Percentiles rank a stretch among this genome's conserved stretches.
Evolutionary conservation across 768 basidiomycete species (phyloP).

Genomic region (Grammothele lineata): DNA sequence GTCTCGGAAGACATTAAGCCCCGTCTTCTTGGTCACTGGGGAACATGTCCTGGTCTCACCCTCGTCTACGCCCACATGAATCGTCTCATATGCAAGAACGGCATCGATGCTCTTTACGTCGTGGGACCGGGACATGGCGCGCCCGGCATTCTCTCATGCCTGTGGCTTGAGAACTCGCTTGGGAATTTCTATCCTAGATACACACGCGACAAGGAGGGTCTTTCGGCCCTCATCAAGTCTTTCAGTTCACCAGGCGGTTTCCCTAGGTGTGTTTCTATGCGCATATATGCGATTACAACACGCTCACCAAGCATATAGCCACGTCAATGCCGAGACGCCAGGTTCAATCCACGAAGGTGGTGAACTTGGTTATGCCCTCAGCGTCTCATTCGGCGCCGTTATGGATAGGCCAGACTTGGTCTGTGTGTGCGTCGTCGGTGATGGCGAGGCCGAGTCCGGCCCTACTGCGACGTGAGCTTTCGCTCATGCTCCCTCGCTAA

Average conservation of each 20-base stretch:
- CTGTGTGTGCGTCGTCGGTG: slow-evolving; percentile 78
- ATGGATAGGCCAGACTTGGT: slow-evolving; percentile 91
- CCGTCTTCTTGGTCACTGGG: slow-evolving; percentile 81
- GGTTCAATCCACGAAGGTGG: slow-evolving; percentile 91
- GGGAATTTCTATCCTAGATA: slow-evolving; percentile 54
- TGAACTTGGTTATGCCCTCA: slow-evolving; percentile 85
- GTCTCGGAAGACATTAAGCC: slow-evolving; percentile 72
- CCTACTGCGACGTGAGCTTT: slow-evolving; percentile 56
- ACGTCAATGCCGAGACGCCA: slow-evolving; percentile 81
- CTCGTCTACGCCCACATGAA: slow-evolving; percentile 53
- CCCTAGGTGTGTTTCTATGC: slow-evolving; percentile 49
- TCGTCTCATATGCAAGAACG: slow-evolving; percentile 50
- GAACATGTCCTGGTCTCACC: slow-evolving; percentile 74
- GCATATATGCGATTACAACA: slow-evolving; percentile 1
- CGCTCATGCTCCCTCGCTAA: background rate
- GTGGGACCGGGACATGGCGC: slow-evolving; percentile 89
- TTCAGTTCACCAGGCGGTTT: slow-evolving; percentile 86
- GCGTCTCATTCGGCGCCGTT: slow-evolving; percentile 81
- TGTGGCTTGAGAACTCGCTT: slow-evolving; percentile 82
- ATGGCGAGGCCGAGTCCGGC: slow-evolving; percentile 83
- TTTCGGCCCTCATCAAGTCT: slow-evolving; percentile 61
- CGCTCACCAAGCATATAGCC: slow-evolving; percentile 32
- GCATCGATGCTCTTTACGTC: slow-evolving; percentile 65
- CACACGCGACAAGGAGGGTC: slow-evolving; percentile 51
- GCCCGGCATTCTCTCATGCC: slow-evolving; percentile 78